A percentile compares a stretch with the other conserved stretches of the same genome.
Evolutionary conservation across 495 filamentous ascomycete species (phyloP).

Genomic region (Neurospora discreta): DNA sequence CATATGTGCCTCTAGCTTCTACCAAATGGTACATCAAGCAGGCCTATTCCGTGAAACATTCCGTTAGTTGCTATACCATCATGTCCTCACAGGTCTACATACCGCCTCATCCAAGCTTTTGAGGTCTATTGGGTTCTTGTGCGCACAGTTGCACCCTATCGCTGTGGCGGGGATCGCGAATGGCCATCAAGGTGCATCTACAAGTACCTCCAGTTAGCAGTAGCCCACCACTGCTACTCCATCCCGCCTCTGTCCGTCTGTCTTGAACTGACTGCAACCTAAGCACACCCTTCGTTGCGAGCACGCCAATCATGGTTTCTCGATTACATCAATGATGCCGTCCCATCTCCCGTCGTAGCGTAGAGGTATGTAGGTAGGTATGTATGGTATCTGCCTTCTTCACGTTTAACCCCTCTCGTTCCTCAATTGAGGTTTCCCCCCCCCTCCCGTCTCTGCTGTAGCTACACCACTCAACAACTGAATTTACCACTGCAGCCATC

Average conservation of each 20-base stretch:
- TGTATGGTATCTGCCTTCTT: no score
- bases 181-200: background rate
- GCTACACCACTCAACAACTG: no score
- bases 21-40: background rate
- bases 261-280: no score
- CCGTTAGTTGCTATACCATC: no score
- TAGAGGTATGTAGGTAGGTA: no score
- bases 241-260: background rate
- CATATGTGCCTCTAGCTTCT: background rate
- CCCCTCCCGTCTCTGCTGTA: no score
- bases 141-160: background rate
- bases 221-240: background rate
- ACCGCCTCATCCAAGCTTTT: no score
- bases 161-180: background rate
- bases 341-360: background rate
- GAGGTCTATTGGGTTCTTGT: no score
- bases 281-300: no score
- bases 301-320: background rate
- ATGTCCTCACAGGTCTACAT: no score
- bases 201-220: background rate
- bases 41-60: background rate
- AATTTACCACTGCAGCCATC: background rate
- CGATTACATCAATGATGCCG: background rate
- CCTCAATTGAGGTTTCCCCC: no score
- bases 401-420: background rate